Base-by-base conservation (phyloP, 2,329 filamentous ascomycete genomes). In the Onygena corvina region DNA sequence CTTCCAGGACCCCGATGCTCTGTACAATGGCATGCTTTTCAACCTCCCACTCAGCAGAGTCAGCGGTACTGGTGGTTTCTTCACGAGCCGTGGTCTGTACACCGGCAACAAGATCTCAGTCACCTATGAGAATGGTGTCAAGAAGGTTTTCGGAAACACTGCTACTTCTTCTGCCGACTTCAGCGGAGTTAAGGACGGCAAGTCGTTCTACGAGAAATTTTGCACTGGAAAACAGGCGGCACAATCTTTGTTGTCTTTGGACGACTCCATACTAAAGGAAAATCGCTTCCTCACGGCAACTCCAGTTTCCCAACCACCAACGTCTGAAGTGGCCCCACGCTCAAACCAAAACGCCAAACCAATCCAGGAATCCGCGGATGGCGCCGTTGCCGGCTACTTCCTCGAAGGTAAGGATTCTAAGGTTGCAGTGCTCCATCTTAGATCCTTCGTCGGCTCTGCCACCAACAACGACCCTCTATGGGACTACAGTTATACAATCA, bases 391-490 rank as follows among this genome's bases (percentile, higher is more conserved):
- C 23, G 71, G 72, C 1, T 74, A 73, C 54, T 71, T 68, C 45
- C 60, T 73, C 18, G 63, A 67, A 21, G 61, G 57, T 2, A 63
- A 58, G 20, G 61, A 67, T 20, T 53, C 64, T 49, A 65, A 73
- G 53, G 61, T 69, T 20, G 71, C 69, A 14, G 65, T 74, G 18
- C 61, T 74, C 29, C 65, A 64, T 31, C 64, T 74, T 6, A 60
- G 64, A 1, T 64, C 60, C 6, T 75, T 73, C 49, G 45, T 48
- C 3, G 58, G 48, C 6, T 3, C 4, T 59, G 1, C 57, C 58
- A 8, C 18, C 3, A 16, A 56, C 50, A 48, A 54, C 56, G 2
- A 27, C 4, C 18, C 36, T n/a, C 20, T 11, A 3, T 35, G 4
- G 8, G 21, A 47, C 9, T 73, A 69, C 51, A 66, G 68, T 47